Conservation (phyloP, 768 basidiomycete genomes). For the Trametes coccinea region DNA sequence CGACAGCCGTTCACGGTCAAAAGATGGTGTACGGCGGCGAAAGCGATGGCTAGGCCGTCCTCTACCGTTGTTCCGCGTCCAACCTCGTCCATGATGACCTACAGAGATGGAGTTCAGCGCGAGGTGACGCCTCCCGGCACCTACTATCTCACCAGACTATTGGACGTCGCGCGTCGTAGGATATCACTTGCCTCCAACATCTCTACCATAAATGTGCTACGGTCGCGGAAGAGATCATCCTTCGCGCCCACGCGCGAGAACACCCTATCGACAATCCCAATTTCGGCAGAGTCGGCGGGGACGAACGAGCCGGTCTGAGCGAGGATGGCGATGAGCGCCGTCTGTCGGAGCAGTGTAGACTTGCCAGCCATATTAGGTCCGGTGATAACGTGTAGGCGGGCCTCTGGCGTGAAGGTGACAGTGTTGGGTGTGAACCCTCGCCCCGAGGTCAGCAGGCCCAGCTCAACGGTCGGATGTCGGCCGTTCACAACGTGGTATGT, state of each 20-base stretch:
- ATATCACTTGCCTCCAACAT: conserved; percentile 96
- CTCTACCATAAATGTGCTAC: conserved; percentile 98
- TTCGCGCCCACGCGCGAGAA: conserved; percentile 96
- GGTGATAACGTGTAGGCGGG: conserved; percentile 81
- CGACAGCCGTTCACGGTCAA: conserved; percentile 69
- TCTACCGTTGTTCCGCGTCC: conserved; percentile 91
- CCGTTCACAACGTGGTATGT: conserved; percentile 74
- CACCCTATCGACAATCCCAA: conserved; percentile 88
- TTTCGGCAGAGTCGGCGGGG: conserved; percentile 75
- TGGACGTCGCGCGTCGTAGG: conserved; percentile 75
- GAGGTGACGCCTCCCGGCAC: neutral
- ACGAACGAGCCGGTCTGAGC: conserved; percentile 95
- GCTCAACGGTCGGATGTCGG: conserved; percentile 91
- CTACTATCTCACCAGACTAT: conserved; percentile 76
- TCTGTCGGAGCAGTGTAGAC: conserved; percentile 90
- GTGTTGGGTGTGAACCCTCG: conserved; percentile 87
- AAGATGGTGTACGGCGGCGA: conserved; percentile 85
- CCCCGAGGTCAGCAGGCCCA: conserved; percentile 72
- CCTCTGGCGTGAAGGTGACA: conserved; percentile 55
- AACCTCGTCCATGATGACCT: conserved; percentile 99
- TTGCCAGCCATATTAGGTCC: conserved; percentile 98
- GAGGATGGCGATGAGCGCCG: conserved; percentile 83
- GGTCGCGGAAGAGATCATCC: conserved; percentile 90
- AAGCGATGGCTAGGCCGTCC: conserved; percentile 93
- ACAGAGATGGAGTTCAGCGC: neutral